phyloP scores from a whole-genome alignment of 352 stramenopile genomes.

The Globisporangium acanthophoron region DNA sequence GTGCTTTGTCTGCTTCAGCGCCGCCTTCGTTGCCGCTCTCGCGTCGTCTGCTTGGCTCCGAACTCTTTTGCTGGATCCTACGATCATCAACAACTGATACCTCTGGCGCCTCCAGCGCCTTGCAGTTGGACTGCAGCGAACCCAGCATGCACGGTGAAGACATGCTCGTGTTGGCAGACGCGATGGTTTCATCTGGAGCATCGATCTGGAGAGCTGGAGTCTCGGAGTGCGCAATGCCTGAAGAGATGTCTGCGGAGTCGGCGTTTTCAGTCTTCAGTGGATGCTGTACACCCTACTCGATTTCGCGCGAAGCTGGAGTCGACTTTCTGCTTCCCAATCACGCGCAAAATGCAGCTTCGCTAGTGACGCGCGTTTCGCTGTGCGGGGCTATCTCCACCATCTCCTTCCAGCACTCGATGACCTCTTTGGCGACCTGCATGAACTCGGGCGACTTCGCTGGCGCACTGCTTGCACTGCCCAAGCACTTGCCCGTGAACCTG shows the following conservation, averaged over 20 bases:
- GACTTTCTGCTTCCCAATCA: background rate
- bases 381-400: background rate
- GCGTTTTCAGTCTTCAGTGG: background rate
- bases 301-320: background rate
- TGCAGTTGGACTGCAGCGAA: background rate
- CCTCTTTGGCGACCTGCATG: background rate
- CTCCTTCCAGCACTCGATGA: background rate
- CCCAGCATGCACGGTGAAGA: constrained; percentile 9
- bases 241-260: too few species aligned
- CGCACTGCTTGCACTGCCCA: background rate
- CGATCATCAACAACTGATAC: background rate
- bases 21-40: background rate
- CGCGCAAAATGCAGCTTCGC: background rate
- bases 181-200: background rate
- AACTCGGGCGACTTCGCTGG: background rate
- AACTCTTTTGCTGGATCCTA: too few species aligned
- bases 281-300: background rate
- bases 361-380: background rate
- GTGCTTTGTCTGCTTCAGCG: background rate
- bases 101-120: background rate
- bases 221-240: background rate
- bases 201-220: background rate
- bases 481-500: too few species aligned
- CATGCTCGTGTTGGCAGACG: constrained; percentile 9
- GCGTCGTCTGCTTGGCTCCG: too few species aligned